phyloP scores from a whole-genome alignment of 2,329 filamentous ascomycete genomes.

The Rosellinia necatrix region DNA sequence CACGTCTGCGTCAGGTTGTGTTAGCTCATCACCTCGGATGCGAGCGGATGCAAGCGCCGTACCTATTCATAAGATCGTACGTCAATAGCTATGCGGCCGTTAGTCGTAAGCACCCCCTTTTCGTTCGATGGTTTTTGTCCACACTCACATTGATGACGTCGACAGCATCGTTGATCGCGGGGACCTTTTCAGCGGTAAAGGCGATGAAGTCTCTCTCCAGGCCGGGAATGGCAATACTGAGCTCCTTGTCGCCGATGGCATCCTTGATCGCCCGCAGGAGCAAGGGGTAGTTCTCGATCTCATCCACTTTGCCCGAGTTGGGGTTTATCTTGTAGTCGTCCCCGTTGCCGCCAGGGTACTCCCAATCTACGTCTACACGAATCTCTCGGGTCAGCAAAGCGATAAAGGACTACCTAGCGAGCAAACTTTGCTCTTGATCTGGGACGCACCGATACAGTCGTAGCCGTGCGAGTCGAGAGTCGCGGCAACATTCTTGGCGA shows the following conservation, averaged over 20 bases:
- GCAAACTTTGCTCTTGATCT: neutral
- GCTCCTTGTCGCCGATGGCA: constrained; percentile 62
- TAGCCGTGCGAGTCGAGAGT: constrained; percentile 67
- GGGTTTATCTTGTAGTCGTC: constrained; percentile 69
- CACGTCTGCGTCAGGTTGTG: constrained; percentile 68
- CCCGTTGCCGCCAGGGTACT: constrained; percentile 67
- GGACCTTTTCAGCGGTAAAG: constrained; percentile 62
- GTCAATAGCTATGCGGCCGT: constrained; percentile 45
- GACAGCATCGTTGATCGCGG: constrained; percentile 61
- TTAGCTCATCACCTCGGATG: constrained; percentile 37
- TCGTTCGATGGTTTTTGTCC: neutral
- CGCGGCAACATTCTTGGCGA: constrained; percentile 65
- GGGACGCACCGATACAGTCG: constrained; percentile 65
- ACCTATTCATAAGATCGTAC: constrained; percentile 41
- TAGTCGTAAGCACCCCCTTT: neutral
- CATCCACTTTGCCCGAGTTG: constrained; percentile 63
- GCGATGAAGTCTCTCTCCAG: constrained; percentile 69
- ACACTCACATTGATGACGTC: constrained; percentile 65
- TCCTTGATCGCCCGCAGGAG: constrained; percentile 63
- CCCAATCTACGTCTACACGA: constrained; percentile 65
- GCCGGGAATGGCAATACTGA: constrained; percentile 72
- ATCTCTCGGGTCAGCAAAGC: constrained; percentile 7
- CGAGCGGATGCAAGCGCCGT: neutral
- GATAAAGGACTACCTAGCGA: neutral
- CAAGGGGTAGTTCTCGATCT: constrained; percentile 66